Evolutionary conservation across 306 rosid genomes (phyloP).

Genomic region (Cicer cuneatum): DNA sequence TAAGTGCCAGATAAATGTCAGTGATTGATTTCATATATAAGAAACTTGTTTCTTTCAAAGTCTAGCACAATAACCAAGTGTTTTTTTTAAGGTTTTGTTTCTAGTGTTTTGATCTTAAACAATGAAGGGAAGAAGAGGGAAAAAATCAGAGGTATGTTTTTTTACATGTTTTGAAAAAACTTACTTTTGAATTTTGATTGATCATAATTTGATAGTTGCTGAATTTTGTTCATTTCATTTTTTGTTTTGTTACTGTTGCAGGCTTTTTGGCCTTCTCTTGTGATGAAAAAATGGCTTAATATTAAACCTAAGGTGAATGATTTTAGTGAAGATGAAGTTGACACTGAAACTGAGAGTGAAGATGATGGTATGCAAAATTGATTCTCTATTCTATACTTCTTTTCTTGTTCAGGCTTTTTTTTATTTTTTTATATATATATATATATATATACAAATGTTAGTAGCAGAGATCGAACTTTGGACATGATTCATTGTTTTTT

Average conservation of each 20-base stretch:
- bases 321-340: conserved; percentile 96
- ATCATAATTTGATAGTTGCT: conserved; percentile 16
- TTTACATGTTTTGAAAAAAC: conserved; percentile 4
- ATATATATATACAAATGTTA: too few species aligned
- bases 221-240: conserved; percentile 40
- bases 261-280: conserved; percentile 97
- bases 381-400: conserved; percentile 25
- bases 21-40: conserved; percentile 57
- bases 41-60: conserved; percentile 47
- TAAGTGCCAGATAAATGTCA: conserved; percentile 41
- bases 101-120: conserved; percentile 46
- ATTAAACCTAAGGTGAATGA: conserved; percentile 88
- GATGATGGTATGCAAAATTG: conserved; percentile 71
- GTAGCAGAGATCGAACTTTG: too few species aligned
- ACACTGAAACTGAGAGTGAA: conserved; percentile 94
- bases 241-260: conserved; percentile 38
- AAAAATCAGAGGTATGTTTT: conserved; percentile 73
- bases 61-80: conserved; percentile 42
- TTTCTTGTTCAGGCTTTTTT: conserved; percentile 26
- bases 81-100: conserved; percentile 35
- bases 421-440: conserved; percentile 8
- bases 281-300: conserved; percentile 97
- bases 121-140: conserved; percentile 77
- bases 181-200: neutral
- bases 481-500: neutral